These are phyloP conservation scores for Flaveria robusta DNA, from an alignment of 129 eudicot species.

Conservation along the genomic window DNA sequence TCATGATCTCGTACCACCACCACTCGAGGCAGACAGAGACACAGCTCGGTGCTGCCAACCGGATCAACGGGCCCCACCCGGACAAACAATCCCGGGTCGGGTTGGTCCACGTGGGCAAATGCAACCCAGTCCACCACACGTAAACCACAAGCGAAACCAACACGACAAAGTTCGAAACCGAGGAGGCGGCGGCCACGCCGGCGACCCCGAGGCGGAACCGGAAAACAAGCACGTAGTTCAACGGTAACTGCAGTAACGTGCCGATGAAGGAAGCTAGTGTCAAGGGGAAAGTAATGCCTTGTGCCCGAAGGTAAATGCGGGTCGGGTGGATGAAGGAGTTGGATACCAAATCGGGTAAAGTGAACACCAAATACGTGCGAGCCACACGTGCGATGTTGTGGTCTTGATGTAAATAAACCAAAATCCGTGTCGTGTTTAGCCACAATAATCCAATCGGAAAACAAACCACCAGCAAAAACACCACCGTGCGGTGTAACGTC, in stretches of 20 bases:
- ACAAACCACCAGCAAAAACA: slow-evolving; percentile 47
- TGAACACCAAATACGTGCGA: slow-evolving; percentile 45
- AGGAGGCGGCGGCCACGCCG: slow-evolving; percentile 61
- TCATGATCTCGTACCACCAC: slow-evolving; percentile 94
- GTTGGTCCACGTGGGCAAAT: slow-evolving; percentile 54
- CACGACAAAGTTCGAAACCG: slow-evolving; percentile 48
- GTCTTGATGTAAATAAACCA: slow-evolving; percentile 55
- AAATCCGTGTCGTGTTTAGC: slow-evolving; percentile 50
- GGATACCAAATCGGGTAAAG: slow-evolving; percentile 65
- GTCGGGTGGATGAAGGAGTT: slow-evolving; percentile 65
- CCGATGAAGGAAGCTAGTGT: slow-evolving; percentile 52
- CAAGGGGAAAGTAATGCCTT: slow-evolving; percentile 72
- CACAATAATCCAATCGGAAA: slow-evolving; percentile 54
- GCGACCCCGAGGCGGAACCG: slow-evolving; percentile 43
- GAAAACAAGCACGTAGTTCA: slow-evolving; percentile 38
- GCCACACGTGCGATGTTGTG: slow-evolving; percentile 46
- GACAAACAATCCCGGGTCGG: slow-evolving; percentile 59
- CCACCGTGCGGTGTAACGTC: slow-evolving; percentile 53
- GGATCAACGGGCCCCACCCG: slow-evolving; percentile 61
- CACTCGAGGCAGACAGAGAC: slow-evolving; percentile 81
- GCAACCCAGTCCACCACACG: slow-evolving; percentile 53
- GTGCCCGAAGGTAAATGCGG: slow-evolving; percentile 80
- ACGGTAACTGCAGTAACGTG: slow-evolving; percentile 52
- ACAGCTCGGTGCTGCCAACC: slow-evolving; percentile 71
- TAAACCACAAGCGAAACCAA: slow-evolving; percentile 40